A percentile compares a stretch with the other conserved stretches of the same genome.
These are phyloP conservation scores for Auriscalpium microsporum DNA, from an alignment of 768 basidiomycete genomes.

Conservation along the genomic window DNA sequence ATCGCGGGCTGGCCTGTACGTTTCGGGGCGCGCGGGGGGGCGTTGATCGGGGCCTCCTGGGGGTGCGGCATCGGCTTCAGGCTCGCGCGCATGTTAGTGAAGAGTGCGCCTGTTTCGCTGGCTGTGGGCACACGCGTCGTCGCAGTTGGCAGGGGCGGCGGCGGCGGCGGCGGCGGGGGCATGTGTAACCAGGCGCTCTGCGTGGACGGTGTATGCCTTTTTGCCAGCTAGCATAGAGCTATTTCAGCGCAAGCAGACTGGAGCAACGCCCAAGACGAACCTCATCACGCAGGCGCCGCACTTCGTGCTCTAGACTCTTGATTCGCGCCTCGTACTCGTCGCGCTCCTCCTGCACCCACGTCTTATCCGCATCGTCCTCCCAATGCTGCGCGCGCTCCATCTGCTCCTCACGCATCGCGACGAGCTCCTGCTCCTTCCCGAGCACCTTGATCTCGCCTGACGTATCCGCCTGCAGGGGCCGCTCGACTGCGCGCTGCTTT, in stretches of 20 bases:
- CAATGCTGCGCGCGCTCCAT: slow-evolving; percentile 33
- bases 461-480: slow-evolving; percentile 24
- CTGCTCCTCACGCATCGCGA: slow-evolving; percentile 46
- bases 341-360: slow-evolving; percentile 33
- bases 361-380: slow-evolving; percentile 30
- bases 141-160: slow-evolving; percentile 9
- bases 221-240: not conserved
- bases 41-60: slow-evolving; percentile 61
- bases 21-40: slow-evolving; percentile 15
- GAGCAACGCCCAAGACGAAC: slow-evolving; percentile 20
- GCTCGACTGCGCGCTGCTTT: not conserved
- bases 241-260: not conserved
- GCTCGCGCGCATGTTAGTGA: slow-evolving; percentile 55
- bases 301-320: slow-evolving; percentile 56
- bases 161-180: slow-evolving; percentile 15
- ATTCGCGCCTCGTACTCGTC: slow-evolving; percentile 57
- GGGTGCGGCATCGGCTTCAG: slow-evolving; percentile 51
- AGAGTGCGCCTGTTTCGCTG: slow-evolving; percentile 30
- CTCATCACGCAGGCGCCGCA: slow-evolving; percentile 49
- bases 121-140: slow-evolving; percentile 15
- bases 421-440: slow-evolving; percentile 58
- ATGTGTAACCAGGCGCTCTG: not conserved
- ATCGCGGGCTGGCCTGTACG: slow-evolving; percentile 58
- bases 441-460: slow-evolving; percentile 40
- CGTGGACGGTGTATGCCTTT: not conserved